Evolutionary conservation across 2,329 filamentous ascomycete species (phyloP).

Genomic region (Blumeria graminis): DNA sequence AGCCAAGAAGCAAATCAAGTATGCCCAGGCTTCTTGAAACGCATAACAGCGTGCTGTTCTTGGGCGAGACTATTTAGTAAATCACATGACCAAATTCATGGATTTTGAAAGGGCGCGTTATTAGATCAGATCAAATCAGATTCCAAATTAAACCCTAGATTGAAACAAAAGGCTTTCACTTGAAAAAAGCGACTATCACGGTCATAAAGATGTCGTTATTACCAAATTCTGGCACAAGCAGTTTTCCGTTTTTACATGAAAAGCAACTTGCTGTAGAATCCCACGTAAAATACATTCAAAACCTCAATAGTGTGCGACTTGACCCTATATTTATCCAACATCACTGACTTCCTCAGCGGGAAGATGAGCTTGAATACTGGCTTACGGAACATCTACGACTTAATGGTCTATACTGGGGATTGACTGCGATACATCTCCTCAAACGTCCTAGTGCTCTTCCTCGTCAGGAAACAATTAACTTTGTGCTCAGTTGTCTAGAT

Average conservation of each 20-base stretch:
- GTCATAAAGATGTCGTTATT: no score
- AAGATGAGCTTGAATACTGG: slow-evolving; percentile 94
- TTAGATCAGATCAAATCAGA: no score
- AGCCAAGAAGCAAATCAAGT: no score
- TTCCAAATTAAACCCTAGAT: no score
- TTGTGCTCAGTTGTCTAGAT: slow-evolving; percentile 86
- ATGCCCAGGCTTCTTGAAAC: no score
- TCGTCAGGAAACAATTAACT: slow-evolving; percentile 59
- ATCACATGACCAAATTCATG: no score
- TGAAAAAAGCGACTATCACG: no score
- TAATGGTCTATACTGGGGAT: slow-evolving; percentile 90
- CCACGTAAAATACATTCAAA: slow-evolving; percentile 84
- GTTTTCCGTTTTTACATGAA: slow-evolving; percentile 9
- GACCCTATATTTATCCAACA: slow-evolving; percentile 7
- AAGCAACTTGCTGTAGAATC: slow-evolving; percentile 17
- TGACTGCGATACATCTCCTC: slow-evolving; percentile 71
- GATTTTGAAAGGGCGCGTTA: no score
- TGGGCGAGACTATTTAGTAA: no score
- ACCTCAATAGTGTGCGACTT: slow-evolving; percentile 51
- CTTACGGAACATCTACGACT: slow-evolving; percentile 88
- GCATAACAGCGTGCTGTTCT: no score
- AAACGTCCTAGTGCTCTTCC: slow-evolving; percentile 60
- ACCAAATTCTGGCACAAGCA: no score
- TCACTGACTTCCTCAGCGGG: slow-evolving; percentile 29
- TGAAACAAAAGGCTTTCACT: no score